Evolutionary conservation across 2,329 filamentous ascomycete genomes (phyloP), one percentile per base, ranked within the genome.

Genomic region (Diaporthe eres): DNA sequence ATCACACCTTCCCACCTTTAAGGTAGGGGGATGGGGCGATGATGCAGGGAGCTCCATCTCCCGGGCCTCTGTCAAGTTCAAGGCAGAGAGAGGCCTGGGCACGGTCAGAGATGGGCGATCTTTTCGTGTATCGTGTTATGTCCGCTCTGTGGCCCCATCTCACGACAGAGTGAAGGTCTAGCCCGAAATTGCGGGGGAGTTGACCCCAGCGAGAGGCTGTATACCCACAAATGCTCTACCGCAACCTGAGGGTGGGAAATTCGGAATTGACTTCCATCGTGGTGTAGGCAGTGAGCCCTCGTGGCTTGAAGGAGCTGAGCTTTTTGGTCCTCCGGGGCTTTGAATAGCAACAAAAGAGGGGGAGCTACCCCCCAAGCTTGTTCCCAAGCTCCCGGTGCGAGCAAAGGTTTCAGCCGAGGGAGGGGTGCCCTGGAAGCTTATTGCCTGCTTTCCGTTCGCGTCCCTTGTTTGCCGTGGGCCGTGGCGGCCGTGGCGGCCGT

Each of bases 351-450:
- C 57, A 49, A 47, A 47, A 34, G 53, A 44, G 55, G 22, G 67
- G 67, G 19, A 72, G 67, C 67, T 72, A 28, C 28, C 44, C 61
- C 49, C 55, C 31, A 34, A 58, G 39, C 49, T 71, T 42, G 49
- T 58, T 39, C 57, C 57, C 39, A 65, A 71, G 47, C 67, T 76
- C 60, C 57, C 72, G 58, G 47, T 37, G 37, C 17, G 25, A 55
- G 71, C 60, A 47, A 31, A 28, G 31, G 71, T 76, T 74, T 70
- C 72, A 76, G 72, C 72, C 72, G 72, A 75, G 37, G 57, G 47
- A 72, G 57, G 60, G 71, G 74, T 31, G 31, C 28, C 34, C 42
- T 51, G 25, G 42, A 44, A 73, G 58, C 47, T 28, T 47, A 61
- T 61, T 44, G 47, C 31, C 37, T 31, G 39, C 22, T 57, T 39